Evolutionary conservation across 768 basidiomycete species (phyloP).

Genomic region (Pleurotus salmoneostramineus): DNA sequence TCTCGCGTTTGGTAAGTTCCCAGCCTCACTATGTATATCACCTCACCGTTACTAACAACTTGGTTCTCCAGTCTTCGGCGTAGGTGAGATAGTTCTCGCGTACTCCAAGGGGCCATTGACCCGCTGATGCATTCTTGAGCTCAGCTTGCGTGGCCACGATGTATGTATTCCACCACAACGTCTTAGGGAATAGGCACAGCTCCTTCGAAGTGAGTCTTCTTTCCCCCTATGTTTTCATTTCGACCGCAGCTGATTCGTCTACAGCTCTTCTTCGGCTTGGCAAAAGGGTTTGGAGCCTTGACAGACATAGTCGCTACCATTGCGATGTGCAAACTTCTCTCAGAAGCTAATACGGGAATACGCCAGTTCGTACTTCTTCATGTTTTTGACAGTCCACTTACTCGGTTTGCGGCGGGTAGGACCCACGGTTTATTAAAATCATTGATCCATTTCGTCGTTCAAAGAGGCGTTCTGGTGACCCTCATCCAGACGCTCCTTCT

Average conservation of each 20-base stretch:
- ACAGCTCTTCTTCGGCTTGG: constrained; percentile 39
- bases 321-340: constrained; percentile 38
- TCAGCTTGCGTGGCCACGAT: constrained; percentile 11
- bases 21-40: background rate
- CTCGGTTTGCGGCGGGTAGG: constrained; percentile 17
- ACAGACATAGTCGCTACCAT: constrained; percentile 42
- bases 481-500: constrained; percentile 36
- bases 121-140: background rate
- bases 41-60: background rate
- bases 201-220: constrained; percentile 23
- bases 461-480: constrained; percentile 41
- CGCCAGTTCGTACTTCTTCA: constrained; percentile 22
- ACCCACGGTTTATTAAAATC: constrained; percentile 35
- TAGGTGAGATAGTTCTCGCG: constrained; percentile 4
- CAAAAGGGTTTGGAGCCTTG: constrained; percentile 38
- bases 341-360: constrained; percentile 33
- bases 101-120: too few species aligned
- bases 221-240: background rate
- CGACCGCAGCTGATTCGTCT: background rate
- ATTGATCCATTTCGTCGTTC: constrained; percentile 35
- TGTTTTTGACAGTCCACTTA: background rate
- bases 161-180: constrained; percentile 7
- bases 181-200: constrained; percentile 1
- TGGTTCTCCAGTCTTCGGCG: constrained; percentile 8
- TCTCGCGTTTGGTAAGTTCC: constrained; percentile 24